Percentiles rank a stretch among this genome's conserved stretches.
These are phyloP conservation scores for Aspergillus sp. DNA, from an alignment of 2,329 filamentous ascomycete genomes.

Conservation along the genomic window DNA sequence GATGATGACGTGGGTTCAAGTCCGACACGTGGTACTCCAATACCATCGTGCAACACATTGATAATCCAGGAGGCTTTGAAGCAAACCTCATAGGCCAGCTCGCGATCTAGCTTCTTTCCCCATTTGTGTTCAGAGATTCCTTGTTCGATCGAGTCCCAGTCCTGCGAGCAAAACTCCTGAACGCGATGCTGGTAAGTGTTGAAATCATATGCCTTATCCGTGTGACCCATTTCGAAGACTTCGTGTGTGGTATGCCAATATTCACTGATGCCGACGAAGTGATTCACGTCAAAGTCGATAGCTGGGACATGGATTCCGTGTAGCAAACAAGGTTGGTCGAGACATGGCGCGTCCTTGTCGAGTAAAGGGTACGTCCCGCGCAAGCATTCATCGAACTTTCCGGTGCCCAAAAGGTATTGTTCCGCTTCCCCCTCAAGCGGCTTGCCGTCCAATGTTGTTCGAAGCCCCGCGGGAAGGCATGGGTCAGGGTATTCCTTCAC, in stretches of 20 bases:
- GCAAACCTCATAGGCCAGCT: slow-evolving; percentile 83
- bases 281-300: slow-evolving; percentile 96
- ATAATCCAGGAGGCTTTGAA: slow-evolving; percentile 99
- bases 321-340: slow-evolving; percentile 82
- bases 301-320: slow-evolving; percentile 91
- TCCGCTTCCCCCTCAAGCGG: slow-evolving; percentile 52
- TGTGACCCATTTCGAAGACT: slow-evolving; percentile 78
- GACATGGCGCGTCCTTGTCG: slow-evolving; percentile 84
- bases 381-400: slow-evolving; percentile 83
- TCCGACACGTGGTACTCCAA: slow-evolving; percentile 85
- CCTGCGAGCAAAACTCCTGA: slow-evolving; percentile 78
- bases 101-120: slow-evolving; percentile 73
- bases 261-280: slow-evolving; percentile 96
- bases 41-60: slow-evolving; percentile 93
- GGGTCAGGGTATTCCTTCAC: slow-evolving; percentile 80
- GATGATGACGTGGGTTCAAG: slow-evolving; percentile 66
- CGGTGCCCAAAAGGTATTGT: slow-evolving; percentile 76
- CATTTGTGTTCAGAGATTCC: slow-evolving; percentile 69
- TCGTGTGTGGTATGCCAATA: slow-evolving; percentile 99
- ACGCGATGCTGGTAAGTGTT: slow-evolving; percentile 86
- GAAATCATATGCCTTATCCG: slow-evolving; percentile 84
- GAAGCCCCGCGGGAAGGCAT: slow-evolving; percentile 80
- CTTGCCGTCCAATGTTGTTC: slow-evolving; percentile 73
- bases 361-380: slow-evolving; percentile 81
- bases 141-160: slow-evolving; percentile 77